These are phyloP conservation scores for Parietaria judaica DNA, from an alignment of 306 rosid species.

Conservation along the genomic window DNA sequence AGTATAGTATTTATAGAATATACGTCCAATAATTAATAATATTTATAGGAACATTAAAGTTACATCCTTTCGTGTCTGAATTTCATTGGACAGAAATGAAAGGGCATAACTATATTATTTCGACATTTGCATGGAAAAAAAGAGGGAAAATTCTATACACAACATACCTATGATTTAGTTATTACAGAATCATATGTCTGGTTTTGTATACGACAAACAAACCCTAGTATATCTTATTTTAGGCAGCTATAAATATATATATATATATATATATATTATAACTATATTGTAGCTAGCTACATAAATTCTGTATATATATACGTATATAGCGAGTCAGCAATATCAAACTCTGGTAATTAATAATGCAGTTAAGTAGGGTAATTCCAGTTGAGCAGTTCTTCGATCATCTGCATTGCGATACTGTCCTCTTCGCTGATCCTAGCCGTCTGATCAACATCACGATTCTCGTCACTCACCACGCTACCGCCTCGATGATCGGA, in stretches of 20 bases:
- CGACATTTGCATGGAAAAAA: too few relatives aligned
- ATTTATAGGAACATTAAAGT: too few relatives aligned
- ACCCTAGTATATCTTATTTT: not conserved
- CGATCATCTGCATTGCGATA: conserved; percentile 90
- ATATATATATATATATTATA: not conserved
- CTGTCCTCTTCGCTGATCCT: conserved; percentile 50
- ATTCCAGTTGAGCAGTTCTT: conserved; percentile 86
- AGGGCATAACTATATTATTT: too few relatives aligned
- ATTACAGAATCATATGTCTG: too few relatives aligned
- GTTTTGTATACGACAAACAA: too few relatives aligned
- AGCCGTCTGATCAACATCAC: not conserved
- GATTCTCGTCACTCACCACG: conserved; percentile 9
- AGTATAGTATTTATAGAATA: too few relatives aligned
- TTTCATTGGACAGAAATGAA: too few relatives aligned
- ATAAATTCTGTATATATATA: not conserved
- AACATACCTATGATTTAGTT: not conserved
- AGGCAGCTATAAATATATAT: not conserved
- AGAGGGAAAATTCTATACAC: not conserved
- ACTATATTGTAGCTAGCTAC: not conserved
- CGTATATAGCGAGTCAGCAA: too few relatives aligned
- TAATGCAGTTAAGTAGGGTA: conserved; percentile 4
- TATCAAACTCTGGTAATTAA: too few relatives aligned
- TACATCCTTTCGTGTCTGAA: too few relatives aligned
- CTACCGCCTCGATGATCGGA: not conserved
- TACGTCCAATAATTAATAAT: too few relatives aligned